Conservation (phyloP, 352 stramenopile species). For the Detonula confervacea region DNA sequence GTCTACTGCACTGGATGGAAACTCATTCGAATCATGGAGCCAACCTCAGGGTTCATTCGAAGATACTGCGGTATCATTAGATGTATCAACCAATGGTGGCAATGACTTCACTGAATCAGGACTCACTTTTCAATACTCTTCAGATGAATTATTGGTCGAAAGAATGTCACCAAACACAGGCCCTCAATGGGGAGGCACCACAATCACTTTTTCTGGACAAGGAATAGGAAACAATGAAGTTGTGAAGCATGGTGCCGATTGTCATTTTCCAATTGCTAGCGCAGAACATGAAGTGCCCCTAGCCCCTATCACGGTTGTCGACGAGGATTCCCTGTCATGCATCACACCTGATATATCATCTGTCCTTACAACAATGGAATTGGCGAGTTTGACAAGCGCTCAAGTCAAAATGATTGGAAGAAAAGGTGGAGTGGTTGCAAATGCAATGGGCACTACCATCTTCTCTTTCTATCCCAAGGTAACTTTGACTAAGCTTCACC, state of each 20-base stretch:
- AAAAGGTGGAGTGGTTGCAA: neutral
- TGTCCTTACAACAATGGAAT: neutral
- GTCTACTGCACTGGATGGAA: neutral
- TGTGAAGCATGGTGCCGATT: neutral
- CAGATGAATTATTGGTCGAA: neutral
- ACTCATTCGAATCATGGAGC: slow-evolving; percentile 17
- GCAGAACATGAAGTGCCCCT: neutral
- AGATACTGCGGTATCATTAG: slow-evolving; percentile 9
- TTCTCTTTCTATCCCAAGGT: slow-evolving; percentile 20
- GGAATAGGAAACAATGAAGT: slow-evolving; percentile 11
- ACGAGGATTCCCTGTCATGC: slow-evolving; percentile 21
- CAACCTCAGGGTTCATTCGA: neutral
- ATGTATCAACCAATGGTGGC: slow-evolving; percentile 39
- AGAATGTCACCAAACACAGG: slow-evolving; percentile 13
- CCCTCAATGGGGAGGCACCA: slow-evolving; percentile 10
- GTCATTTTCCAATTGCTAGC: slow-evolving; percentile 16
- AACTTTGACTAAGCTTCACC: slow-evolving; percentile 22
- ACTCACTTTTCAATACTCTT: slow-evolving; percentile 26
- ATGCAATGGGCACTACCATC: neutral
- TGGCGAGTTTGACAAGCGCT: slow-evolving; percentile 5
- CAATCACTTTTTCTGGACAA: slow-evolving; percentile 5
- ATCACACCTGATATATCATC: slow-evolving; percentile 11
- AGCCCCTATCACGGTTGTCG: slow-evolving; percentile 3
- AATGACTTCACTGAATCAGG: slow-evolving; percentile 25
- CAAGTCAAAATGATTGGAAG: slow-evolving; percentile 7